Percentiles rank a stretch among this genome's conserved stretches.
These are phyloP conservation scores for Aspergillus biplanus DNA, from an alignment of 495 filamentous ascomycete genomes.

Conservation along the genomic window DNA sequence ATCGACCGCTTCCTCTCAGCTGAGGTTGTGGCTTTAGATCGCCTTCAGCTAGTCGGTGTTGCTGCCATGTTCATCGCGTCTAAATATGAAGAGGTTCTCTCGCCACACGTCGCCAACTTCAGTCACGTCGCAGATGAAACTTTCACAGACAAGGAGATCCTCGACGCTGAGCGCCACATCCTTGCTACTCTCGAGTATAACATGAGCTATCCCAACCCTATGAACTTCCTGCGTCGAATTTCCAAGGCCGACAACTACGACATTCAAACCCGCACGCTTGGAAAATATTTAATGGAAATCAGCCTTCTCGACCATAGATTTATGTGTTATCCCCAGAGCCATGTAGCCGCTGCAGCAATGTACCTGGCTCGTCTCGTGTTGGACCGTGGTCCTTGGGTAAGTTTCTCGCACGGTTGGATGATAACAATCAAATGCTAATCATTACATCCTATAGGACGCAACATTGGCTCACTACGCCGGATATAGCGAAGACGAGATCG, in stretches of 20 bases:
- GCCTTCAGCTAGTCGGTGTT: constrained; percentile 93
- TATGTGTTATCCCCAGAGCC: constrained; percentile 82
- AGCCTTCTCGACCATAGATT: constrained; percentile 92
- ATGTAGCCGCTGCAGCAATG: constrained; percentile 91
- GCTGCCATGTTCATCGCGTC: constrained; percentile 99
- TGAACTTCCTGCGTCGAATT: constrained; percentile 98
- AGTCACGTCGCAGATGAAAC: constrained; percentile 95
- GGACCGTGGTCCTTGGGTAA: constrained; percentile 86
- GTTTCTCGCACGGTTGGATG: constrained; percentile 30
- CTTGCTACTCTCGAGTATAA: constrained; percentile 91
- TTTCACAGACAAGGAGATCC: constrained; percentile 92
- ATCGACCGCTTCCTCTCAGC: constrained; percentile 95
- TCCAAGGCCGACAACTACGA: constrained; percentile 99
- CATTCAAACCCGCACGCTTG: constrained; percentile 93
- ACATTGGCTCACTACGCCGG: constrained; percentile 93
- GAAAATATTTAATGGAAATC: constrained; percentile 99
- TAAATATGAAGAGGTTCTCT: constrained; percentile 98
- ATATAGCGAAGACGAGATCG: constrained; percentile 88
- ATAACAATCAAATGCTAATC: constrained; percentile 27
- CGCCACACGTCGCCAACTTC: constrained; percentile 96
- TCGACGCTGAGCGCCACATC: constrained; percentile 95
- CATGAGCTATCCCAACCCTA: constrained; percentile 97
- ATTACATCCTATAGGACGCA: constrained; percentile 60
- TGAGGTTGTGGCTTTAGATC: constrained; percentile 92
- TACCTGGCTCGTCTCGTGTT: constrained; percentile 89